Percentiles rank a stretch among this genome's conserved stretches.
phyloP scores from a whole-genome alignment of 2,329 filamentous ascomycete species.

The Alternaria sp. region DNA sequence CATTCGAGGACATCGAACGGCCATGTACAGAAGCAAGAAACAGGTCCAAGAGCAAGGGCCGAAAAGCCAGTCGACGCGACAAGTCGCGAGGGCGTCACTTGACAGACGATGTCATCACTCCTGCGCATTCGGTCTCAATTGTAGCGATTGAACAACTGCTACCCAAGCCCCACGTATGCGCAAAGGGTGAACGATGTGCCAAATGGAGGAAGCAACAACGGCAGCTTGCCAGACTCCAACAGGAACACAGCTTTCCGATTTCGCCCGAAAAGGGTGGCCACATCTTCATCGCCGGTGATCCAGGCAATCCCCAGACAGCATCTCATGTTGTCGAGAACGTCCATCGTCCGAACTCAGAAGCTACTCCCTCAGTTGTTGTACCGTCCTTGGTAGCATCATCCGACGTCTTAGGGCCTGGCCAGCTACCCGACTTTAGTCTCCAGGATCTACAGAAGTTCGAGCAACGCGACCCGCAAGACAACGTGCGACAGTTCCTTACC shows the following conservation, averaged over 20 bases:
- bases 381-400: constrained; percentile 86
- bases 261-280: constrained; percentile 69
- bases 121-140: constrained; percentile 85
- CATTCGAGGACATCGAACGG: constrained; percentile 59
- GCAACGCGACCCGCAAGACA: constrained; percentile 84
- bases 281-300: constrained; percentile 79
- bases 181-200: constrained; percentile 83
- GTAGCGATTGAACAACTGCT: constrained; percentile 90
- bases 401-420: constrained; percentile 79
- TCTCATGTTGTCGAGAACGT: constrained; percentile 62
- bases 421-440: constrained; percentile 70
- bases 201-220: constrained; percentile 84
- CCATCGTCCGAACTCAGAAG: constrained; percentile 75
- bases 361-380: constrained; percentile 61
- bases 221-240: constrained; percentile 76
- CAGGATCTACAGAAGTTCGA: constrained; percentile 78
- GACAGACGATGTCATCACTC: constrained; percentile 73
- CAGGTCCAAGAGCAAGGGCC: constrained; percentile 49
- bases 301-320: constrained; percentile 75
- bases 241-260: constrained; percentile 73
- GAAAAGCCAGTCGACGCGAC: constrained; percentile 42
- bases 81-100: constrained; percentile 47
- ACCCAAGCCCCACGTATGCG: constrained; percentile 83
- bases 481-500: constrained; percentile 87
- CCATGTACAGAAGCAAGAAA: constrained; percentile 53